Conservation (phyloP, 2,329 filamentous ascomycete genomes). For the Juglanconis oblonga region DNA sequence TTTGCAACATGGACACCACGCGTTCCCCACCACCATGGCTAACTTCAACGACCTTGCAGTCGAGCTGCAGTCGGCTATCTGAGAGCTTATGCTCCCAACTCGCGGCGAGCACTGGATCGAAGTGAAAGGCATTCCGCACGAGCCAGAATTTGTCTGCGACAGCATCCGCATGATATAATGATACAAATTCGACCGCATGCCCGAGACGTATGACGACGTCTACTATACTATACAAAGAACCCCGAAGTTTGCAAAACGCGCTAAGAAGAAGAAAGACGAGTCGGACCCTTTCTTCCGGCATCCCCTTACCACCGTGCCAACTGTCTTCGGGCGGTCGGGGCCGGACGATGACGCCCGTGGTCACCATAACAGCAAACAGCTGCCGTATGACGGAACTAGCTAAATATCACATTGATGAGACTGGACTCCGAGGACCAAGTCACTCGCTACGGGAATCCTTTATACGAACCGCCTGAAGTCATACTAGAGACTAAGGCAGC, state of each 20-base stretch:
- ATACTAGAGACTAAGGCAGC: neutral
- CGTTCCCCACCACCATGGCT: neutral
- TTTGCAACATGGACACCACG: neutral
- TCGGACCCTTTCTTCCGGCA: neutral
- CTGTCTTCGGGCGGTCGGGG: neutral
- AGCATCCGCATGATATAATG: neutral
- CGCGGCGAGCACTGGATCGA: conserved; percentile 2
- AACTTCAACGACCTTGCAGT: neutral
- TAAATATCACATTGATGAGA: neutral
- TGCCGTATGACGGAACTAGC: neutral
- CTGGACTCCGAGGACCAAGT: neutral
- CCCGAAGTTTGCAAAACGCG: neutral
- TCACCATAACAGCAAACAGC: neutral
- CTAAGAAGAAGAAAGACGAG: neutral
- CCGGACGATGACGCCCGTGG: neutral
- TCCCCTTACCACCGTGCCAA: neutral
- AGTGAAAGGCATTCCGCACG: neutral
- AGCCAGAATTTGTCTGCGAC: neutral
- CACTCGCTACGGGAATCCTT: neutral
- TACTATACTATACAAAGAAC: neutral
- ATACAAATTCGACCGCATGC: neutral
- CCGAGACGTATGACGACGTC: neutral
- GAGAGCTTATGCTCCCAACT: neutral
- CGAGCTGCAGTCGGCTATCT: conserved; percentile 1
- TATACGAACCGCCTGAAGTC: conserved; percentile 2